These are phyloP conservation scores for Cucumis cinereus DNA, from an alignment of 306 rosid species.

Conservation along the genomic window DNA sequence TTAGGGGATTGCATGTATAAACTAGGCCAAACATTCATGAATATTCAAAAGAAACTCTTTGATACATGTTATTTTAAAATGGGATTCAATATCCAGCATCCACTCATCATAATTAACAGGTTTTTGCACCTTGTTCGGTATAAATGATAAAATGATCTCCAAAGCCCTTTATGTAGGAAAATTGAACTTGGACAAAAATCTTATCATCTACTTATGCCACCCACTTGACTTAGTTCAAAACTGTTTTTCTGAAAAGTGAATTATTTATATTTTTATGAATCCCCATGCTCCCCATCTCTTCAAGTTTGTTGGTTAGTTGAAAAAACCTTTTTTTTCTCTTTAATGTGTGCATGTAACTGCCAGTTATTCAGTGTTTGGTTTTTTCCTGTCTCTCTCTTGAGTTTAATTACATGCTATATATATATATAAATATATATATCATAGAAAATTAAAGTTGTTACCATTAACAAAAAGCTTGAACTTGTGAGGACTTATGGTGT, in stretches of 20 bases:
- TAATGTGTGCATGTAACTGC: neutral
- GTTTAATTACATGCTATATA: neutral
- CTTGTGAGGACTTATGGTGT: conserved; percentile 30
- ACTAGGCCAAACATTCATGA: neutral
- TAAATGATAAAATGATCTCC: neutral
- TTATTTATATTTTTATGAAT: neutral
- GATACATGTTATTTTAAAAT: neutral
- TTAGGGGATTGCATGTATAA: neutral
- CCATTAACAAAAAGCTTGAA: conserved; percentile 47
- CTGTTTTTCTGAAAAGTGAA: neutral
- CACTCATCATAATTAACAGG: neutral
- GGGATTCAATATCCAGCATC: neutral
- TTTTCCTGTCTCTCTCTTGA: neutral
- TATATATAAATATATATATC: neutral
- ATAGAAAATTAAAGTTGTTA: neutral
- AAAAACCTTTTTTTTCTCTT: neutral
- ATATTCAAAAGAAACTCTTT: neutral
- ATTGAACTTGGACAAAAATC: neutral
- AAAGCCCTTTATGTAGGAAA: neutral
- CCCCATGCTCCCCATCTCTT: neutral
- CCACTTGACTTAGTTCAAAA: neutral
- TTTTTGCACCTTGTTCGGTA: neutral
- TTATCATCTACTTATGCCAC: neutral
- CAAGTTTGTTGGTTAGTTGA: neutral
- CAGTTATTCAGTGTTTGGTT: neutral